A percentile compares a stretch with the other conserved stretches of the same genome.
These are phyloP conservation scores for Diutina scorzettiae DNA, from an alignment of 1,139 yeast genomes.

Conservation along the genomic window DNA sequence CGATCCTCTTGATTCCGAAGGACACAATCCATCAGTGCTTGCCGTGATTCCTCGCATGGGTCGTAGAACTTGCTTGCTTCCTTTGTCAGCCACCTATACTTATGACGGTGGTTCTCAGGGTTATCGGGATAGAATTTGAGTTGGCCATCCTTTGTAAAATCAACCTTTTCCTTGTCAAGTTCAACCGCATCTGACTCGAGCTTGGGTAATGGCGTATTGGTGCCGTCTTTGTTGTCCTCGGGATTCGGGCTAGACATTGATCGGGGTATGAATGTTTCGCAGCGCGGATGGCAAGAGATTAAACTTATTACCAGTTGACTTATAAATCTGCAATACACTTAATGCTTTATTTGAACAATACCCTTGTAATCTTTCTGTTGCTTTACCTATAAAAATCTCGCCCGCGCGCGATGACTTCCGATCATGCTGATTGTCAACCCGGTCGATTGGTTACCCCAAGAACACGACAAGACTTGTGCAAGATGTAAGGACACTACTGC, in stretches of 20 bases:
- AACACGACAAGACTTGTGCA: neutral
- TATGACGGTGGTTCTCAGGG: conserved; percentile 51
- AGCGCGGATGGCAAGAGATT: too few relatives aligned
- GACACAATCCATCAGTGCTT: conserved; percentile 76
- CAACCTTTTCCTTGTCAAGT: conserved; percentile 35
- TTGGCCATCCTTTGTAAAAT: conserved; percentile 48
- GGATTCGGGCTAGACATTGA: neutral
- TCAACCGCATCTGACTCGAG: conserved; percentile 2
- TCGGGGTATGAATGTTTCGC: too few relatives aligned
- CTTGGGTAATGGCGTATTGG: neutral
- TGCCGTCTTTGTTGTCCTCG: neutral
- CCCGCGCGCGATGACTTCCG: neutral
- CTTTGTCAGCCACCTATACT: conserved; percentile 50
- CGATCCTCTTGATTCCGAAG: conserved; percentile 64
- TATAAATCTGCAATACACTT: too few relatives aligned
- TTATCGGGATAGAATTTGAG: conserved; percentile 77
- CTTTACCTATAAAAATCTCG: too few relatives aligned
- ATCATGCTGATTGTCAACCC: neutral
- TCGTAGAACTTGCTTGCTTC: conserved; percentile 80
- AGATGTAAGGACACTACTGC: conserved; percentile 38
- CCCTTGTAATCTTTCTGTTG: too few relatives aligned
- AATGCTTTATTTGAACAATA: too few relatives aligned
- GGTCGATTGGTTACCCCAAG: neutral
- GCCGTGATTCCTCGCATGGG: conserved; percentile 84
- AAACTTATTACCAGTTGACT: too few relatives aligned